phyloP scores from a whole-genome alignment of 306 rosid species.

The Dalbergia cochinchinensis region DNA sequence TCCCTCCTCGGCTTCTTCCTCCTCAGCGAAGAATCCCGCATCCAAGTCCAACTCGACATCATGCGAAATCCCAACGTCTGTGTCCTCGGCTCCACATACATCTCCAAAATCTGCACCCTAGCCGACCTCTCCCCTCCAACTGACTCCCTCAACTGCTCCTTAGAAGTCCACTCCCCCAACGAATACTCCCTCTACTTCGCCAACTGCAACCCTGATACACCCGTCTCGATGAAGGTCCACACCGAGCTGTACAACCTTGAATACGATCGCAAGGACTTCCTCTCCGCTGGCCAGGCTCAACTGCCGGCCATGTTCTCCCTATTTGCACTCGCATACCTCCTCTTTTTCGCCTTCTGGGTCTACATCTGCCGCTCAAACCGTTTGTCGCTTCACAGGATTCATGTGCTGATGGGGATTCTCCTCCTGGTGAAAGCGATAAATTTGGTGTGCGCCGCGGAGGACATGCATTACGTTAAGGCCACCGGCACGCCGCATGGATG shows the following conservation, averaged over 20 bases:
- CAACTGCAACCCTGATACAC: constrained; percentile 74
- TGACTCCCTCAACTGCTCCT: constrained; percentile 59
- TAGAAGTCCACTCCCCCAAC: constrained; percentile 67
- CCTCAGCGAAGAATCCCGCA: constrained; percentile 78
- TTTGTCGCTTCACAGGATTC: constrained; percentile 79
- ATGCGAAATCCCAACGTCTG: constrained; percentile 76
- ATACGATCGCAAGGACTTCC: constrained; percentile 58
- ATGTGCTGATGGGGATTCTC: constrained; percentile 70
- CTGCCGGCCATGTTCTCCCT: constrained; percentile 72
- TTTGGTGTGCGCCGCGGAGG: constrained; percentile 86
- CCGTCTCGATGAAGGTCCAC: constrained; percentile 76
- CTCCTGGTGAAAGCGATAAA: constrained; percentile 76
- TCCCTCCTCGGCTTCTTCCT: constrained; percentile 87
- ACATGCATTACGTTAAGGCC: constrained; percentile 79
- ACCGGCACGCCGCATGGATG: constrained; percentile 92
- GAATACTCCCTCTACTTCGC: constrained; percentile 89
- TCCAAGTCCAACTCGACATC: constrained; percentile 87
- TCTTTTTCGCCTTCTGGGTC: constrained; percentile 68
- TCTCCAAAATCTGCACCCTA: constrained; percentile 64
- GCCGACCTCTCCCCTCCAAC: constrained; percentile 74
- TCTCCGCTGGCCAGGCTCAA: constrained; percentile 87
- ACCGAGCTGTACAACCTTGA: constrained; percentile 76
- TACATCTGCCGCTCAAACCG: constrained; percentile 56
- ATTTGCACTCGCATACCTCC: constrained; percentile 62
- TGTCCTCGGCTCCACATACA: constrained; percentile 76